Evolutionary conservation across 1,139 yeast species (phyloP), one percentile per base, ranked within the genome.

Genomic region (Lodderomyces jiufengensis): DNA sequence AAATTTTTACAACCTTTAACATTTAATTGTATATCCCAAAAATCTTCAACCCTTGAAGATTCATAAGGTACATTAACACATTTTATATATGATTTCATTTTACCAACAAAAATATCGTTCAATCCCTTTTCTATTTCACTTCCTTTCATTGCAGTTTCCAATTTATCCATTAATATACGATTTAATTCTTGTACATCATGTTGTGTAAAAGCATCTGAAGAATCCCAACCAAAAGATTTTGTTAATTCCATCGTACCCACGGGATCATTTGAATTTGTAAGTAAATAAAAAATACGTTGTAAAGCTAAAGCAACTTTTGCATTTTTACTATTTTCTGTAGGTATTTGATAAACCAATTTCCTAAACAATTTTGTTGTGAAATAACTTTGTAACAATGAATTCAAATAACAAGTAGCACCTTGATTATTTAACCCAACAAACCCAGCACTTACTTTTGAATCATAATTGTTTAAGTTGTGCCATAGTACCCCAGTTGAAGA

Each of bases 111-210:
- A 5, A 90, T 74, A 42, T 85, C 83, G 52, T 79, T 85, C 40
- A 92, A 63, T 32, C 78, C 75, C 26, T 85, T 86, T 55, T 88
- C 97, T 20, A 87, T 92, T 1, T 71, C 66, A 0, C 97, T 83
- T 5, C 88, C 92, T 54, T 88, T 88, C 97, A 92, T 90, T 36
- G 87, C 86, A 5, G 80, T 72, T 59, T 94, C 99, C 36, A 92
- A 70, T 49, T 84, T 80, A 57, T 92, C 99, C 97, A 94, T 92
- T 54, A 92, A 70, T 27, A 94, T 90, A 51, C 99, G 81, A 55
- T 90, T 88, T 57, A 94, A 72, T 57, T 92, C 99, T 57, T 94
- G 98, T 11, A 92, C 97, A 56, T 92, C 99, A 59, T 92, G 98
- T 59, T 92, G 99, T 6, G 95, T 86, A 57, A 92, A 94, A 0